Percentiles rank a stretch among this genome's conserved stretches.
Evolutionary conservation across 2,329 filamentous ascomycete species (phyloP).

Genomic region (Arthrobotrys entomopaga): DNA sequence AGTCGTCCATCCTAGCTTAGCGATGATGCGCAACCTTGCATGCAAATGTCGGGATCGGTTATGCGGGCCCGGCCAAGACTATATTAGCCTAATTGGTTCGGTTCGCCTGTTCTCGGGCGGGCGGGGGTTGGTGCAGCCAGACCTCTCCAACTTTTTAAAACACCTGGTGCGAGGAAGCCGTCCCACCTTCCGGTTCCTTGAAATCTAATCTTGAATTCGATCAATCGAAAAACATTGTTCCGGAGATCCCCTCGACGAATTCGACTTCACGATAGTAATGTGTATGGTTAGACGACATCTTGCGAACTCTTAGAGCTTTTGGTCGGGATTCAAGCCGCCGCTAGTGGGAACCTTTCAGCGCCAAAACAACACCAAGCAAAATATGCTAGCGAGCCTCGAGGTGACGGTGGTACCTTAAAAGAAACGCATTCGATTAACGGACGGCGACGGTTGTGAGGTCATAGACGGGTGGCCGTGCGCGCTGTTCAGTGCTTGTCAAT

Average conservation of each 20-base stretch:
- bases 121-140: not conserved
- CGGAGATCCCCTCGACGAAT: not conserved
- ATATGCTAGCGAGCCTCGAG: too few species aligned
- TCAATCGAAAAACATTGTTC: too few species aligned
- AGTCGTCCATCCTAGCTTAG: too few species aligned
- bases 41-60: not conserved
- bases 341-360: too few species aligned
- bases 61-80: not conserved
- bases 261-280: too few species aligned
- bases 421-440: not conserved
- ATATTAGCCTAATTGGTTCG: constrained; percentile 14
- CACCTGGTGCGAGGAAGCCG: not conserved
- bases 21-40: too few species aligned
- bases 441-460: not conserved
- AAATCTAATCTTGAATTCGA: too few species aligned
- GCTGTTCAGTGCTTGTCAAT: not conserved
- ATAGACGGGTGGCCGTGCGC: not conserved
- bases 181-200: not conserved
- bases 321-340: too few species aligned
- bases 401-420: too few species aligned
- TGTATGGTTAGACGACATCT: too few species aligned
- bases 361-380: too few species aligned
- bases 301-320: too few species aligned
- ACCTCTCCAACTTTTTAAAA: constrained; percentile 3
- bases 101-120: constrained; percentile 1